Evolutionary conservation across 2,329 filamentous ascomycete genomes (phyloP).

Genomic region (Penicillium sp.): DNA sequence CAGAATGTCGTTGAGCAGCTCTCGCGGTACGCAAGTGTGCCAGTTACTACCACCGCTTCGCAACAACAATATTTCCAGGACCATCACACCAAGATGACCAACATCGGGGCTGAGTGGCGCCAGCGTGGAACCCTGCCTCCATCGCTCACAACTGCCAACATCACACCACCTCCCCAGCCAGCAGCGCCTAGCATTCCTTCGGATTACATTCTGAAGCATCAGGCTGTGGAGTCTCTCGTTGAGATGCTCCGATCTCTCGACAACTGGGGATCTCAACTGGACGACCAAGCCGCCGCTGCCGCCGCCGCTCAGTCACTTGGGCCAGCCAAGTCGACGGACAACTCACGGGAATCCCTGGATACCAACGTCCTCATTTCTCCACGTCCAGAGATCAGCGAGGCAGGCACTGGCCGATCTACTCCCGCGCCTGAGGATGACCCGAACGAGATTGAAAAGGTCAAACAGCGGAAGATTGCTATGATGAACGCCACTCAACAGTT

Average conservation of each 20-base stretch:
- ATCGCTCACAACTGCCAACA: constrained; percentile 79
- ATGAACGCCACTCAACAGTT: constrained; percentile 88
- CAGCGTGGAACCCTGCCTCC: constrained; percentile 84
- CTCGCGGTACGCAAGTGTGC: constrained; percentile 80
- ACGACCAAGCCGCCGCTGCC: constrained; percentile 53
- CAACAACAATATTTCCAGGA: constrained; percentile 91
- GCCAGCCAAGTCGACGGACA: constrained; percentile 60
- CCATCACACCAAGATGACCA: constrained; percentile 66
- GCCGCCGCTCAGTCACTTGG: constrained; percentile 54
- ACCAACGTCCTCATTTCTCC: constrained; percentile 63
- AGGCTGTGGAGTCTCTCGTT: constrained; percentile 85
- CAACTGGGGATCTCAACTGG: constrained; percentile 82
- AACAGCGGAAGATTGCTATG: constrained; percentile 89
- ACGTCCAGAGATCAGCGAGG: constrained; percentile 61
- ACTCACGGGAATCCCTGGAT: constrained; percentile 77
- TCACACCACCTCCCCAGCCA: constrained; percentile 59
- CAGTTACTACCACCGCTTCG: constrained; percentile 73
- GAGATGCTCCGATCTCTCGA: constrained; percentile 88
- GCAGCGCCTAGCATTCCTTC: constrained; percentile 72
- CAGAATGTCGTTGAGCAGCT: constrained; percentile 92
- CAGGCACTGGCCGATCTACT: constrained; percentile 66
- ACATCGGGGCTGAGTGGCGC: constrained; percentile 78
- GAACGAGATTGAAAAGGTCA: constrained; percentile 90
- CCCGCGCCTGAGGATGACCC: constrained; percentile 85
- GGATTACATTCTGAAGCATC: constrained; percentile 89